These are phyloP conservation scores for Cordyceps sp. DNA, from an alignment of 2,329 filamentous ascomycete genomes.

Conservation along the genomic window DNA sequence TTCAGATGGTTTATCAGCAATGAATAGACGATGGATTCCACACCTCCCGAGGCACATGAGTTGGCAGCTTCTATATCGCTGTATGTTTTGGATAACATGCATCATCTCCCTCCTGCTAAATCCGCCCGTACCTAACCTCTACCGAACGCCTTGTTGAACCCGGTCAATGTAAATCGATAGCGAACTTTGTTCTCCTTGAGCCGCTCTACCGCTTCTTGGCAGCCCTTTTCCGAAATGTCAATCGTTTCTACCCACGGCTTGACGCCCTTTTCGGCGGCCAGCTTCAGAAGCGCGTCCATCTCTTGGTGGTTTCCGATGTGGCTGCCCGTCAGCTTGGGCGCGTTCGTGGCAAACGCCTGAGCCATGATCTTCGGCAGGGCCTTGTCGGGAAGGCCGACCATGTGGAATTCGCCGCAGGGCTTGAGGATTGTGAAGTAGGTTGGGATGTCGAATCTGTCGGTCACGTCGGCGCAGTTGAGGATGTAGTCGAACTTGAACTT, in stretches of 20 bases:
- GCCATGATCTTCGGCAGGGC: slow-evolving; percentile 25
- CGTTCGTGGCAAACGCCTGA: slow-evolving; percentile 30
- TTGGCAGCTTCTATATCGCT: too few species aligned
- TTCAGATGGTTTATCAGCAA: too few species aligned
- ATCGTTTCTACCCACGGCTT: slow-evolving; percentile 43
- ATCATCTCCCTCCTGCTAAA: background rate
- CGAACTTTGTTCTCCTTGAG: slow-evolving; percentile 55
- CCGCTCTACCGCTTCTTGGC: slow-evolving; percentile 52
- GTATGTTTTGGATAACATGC: too few species aligned
- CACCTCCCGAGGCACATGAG: too few species aligned
- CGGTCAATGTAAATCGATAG: slow-evolving; percentile 55
- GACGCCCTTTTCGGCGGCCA: slow-evolving; percentile 38
- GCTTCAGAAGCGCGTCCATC: slow-evolving; percentile 38
- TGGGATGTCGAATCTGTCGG: slow-evolving; percentile 35
- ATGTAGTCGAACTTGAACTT: slow-evolving; percentile 32
- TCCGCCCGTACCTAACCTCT: too few species aligned
- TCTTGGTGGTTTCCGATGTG: slow-evolving; percentile 46
- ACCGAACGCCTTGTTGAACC: slow-evolving; percentile 48
- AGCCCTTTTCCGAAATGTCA: slow-evolving; percentile 48
- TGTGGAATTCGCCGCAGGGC: slow-evolving; percentile 38
- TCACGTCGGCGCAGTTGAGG: slow-evolving; percentile 31
- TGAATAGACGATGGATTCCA: too few species aligned
- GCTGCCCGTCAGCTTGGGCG: slow-evolving; percentile 31
- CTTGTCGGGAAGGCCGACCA: slow-evolving; percentile 38
- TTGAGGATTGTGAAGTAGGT: slow-evolving; percentile 33